These are phyloP conservation scores for Arthrobotrys sinensis DNA, from an alignment of 2,329 filamentous ascomycete genomes.

Conservation along the genomic window DNA sequence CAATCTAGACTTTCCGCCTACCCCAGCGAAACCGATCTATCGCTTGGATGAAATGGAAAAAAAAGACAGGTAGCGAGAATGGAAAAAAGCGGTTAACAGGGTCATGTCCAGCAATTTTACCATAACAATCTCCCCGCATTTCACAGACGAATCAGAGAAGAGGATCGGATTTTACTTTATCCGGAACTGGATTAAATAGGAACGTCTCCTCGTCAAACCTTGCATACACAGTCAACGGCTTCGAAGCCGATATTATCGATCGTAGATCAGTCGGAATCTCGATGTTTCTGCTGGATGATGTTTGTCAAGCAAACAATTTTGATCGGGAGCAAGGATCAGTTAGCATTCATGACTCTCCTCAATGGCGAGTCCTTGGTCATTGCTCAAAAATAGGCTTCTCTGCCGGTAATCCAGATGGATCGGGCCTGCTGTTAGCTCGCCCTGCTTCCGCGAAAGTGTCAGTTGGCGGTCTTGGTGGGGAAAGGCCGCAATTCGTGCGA, in stretches of 20 bases:
- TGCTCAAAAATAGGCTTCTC: slow-evolving; percentile 21
- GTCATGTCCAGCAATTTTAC: slow-evolving; percentile 15
- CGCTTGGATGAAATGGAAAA: slow-evolving; percentile 49
- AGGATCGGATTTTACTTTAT: slow-evolving; percentile 54
- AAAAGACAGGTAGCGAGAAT: slow-evolving; percentile 38
- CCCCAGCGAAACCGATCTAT: slow-evolving; percentile 26
- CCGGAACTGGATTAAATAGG: slow-evolving; percentile 45
- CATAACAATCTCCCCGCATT: slow-evolving; percentile 41
- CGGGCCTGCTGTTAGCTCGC: slow-evolving; percentile 18
- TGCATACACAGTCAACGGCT: slow-evolving; percentile 36
- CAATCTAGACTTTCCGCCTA: slow-evolving; percentile 41
- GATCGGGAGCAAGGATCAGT: slow-evolving; percentile 19
- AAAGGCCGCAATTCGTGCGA: slow-evolving; percentile 22
- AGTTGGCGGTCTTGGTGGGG: slow-evolving; percentile 10
- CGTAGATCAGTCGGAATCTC: slow-evolving; percentile 9
- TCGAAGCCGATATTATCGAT: slow-evolving; percentile 10
- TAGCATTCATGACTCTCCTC: not conserved
- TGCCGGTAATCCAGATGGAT: slow-evolving; percentile 20
- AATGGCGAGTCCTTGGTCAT: not conserved
- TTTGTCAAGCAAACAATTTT: slow-evolving; percentile 5
- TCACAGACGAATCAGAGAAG: slow-evolving; percentile 35
- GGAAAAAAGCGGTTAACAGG: slow-evolving; percentile 15
- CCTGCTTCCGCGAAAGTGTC: slow-evolving; percentile 43
- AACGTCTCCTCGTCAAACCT: slow-evolving; percentile 57
- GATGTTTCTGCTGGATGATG: not conserved